Conservation (phyloP, 352 stramenopile genomes). For the Elongisporangium undulatum region DNA sequence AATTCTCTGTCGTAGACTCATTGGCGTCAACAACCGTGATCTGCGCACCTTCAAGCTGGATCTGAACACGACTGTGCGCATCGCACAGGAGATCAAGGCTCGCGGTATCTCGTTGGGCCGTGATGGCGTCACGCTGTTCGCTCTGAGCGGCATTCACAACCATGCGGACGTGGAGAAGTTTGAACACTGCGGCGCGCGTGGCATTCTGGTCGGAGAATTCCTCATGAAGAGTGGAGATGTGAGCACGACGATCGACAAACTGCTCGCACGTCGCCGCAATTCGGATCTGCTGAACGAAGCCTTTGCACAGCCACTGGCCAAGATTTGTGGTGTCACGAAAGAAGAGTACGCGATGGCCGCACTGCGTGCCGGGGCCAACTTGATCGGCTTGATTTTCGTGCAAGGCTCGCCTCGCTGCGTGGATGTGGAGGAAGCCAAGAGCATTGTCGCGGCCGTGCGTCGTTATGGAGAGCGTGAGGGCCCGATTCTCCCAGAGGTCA, state of each 20-base stretch:
- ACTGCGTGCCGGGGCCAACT: conserved; percentile 90
- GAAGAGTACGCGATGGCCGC: conserved; percentile 91
- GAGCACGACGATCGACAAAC: conserved; percentile 75
- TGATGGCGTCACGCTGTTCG: conserved; percentile 85
- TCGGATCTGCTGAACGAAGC: conserved; percentile 22
- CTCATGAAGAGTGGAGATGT: conserved; percentile 96
- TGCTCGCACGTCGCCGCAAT: conserved; percentile 35
- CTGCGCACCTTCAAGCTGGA: conserved; percentile 98
- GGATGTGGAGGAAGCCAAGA: conserved; percentile 72
- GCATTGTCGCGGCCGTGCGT: conserved; percentile 90
- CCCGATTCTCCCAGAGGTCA: conserved; percentile 45
- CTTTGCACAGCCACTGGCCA: conserved; percentile 59
- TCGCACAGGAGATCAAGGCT: conserved; percentile 80
- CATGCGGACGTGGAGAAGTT: conserved; percentile 90
- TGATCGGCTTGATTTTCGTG: conserved; percentile 98
- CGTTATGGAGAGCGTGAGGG: conserved; percentile 92
- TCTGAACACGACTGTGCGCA: conserved; percentile 91
- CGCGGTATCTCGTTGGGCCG: conserved; percentile 63
- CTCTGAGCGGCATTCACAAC: conserved; percentile 95
- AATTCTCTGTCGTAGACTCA: conserved; percentile 46
- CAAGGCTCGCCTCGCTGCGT: conserved; percentile 90
- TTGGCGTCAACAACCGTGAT: conserved; percentile 99
- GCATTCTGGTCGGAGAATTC: conserved; percentile 96
- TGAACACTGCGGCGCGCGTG: conserved; percentile 86
- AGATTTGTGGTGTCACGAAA: conserved; percentile 95